Conservation (phyloP, 345 rosid genomes). For the Pseudoturritis turrita region DNA sequence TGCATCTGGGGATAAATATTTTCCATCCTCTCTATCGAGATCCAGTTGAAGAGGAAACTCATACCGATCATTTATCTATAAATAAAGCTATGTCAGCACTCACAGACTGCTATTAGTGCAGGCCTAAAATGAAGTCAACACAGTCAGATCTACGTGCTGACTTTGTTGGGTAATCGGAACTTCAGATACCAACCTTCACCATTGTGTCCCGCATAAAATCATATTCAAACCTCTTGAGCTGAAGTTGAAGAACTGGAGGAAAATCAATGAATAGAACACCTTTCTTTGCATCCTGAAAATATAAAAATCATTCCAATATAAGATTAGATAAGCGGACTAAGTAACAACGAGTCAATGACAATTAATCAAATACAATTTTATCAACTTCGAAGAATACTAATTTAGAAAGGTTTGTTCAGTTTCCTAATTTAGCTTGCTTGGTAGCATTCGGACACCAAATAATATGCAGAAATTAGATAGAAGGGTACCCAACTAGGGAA, state of each 20-base stretch:
- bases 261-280: constrained; percentile 92
- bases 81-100: constrained; percentile 11
- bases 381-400: background rate
- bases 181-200: constrained; percentile 75
- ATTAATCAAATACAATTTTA: background rate
- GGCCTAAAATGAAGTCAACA: background rate
- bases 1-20: constrained; percentile 86
- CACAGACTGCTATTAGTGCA: background rate
- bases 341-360: background rate
- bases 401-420: background rate
- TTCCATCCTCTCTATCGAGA: constrained; percentile 82
- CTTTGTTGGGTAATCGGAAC: background rate
- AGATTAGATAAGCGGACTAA: background rate
- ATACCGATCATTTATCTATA: constrained; percentile 90
- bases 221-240: constrained; percentile 92
- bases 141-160: constrained; percentile 1
- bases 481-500: background rate
- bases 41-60: constrained; percentile 96
- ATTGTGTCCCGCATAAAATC: constrained; percentile 94
- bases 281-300: constrained; percentile 87
- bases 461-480: background rate
- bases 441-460: background rate
- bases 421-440: constrained; percentile 11
- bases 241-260: constrained; percentile 98
- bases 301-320: background rate